Conservation (phyloP, 1,139 yeast genomes). For the Yamadazyma aaseri region DNA sequence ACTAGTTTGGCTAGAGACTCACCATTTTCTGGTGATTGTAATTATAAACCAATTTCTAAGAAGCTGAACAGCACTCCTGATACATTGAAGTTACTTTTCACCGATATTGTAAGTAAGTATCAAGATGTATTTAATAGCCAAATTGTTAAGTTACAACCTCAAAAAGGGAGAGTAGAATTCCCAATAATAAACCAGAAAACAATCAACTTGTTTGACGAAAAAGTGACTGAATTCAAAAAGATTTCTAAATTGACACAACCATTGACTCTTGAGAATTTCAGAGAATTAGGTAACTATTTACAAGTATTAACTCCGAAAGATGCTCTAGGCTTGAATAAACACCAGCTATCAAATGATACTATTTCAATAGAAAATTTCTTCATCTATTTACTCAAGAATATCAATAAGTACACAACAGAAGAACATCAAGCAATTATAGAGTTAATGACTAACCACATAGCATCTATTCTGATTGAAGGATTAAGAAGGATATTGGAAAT, state of each 20-base stretch:
- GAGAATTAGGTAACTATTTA: neutral
- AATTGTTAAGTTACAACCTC: slow-evolving; percentile 15
- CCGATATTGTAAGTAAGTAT: slow-evolving; percentile 33
- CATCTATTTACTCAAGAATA: slow-evolving; percentile 17
- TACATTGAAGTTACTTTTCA: slow-evolving; percentile 25
- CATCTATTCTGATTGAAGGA: slow-evolving; percentile 20
- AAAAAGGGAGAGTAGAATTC: slow-evolving; percentile 7
- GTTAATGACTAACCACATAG: slow-evolving; percentile 18
- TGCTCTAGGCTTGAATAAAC: neutral
- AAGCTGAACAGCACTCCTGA: slow-evolving; percentile 9
- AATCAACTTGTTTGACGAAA: slow-evolving; percentile 4
- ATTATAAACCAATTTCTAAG: slow-evolving; percentile 19
- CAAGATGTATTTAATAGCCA: slow-evolving; percentile 26
- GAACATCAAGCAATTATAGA: slow-evolving; percentile 15
- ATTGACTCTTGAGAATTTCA: neutral
- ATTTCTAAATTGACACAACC: too few species aligned
- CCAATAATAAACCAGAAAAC: slow-evolving; percentile 9
- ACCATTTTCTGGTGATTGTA: slow-evolving; percentile 28
- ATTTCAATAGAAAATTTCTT: slow-evolving; percentile 24
- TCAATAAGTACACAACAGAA: neutral
- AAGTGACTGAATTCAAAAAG: slow-evolving; percentile 4
- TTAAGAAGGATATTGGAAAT: slow-evolving; percentile 15
- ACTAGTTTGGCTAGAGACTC: slow-evolving; percentile 30
- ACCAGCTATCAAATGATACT: too few species aligned
- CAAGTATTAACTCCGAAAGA: neutral